A percentile compares a stretch with the other conserved stretches of the same genome.
Evolutionary conservation across 1,284 basidiomycete genomes (phyloP).

Genomic region (Ganoderma leucocontextum): DNA sequence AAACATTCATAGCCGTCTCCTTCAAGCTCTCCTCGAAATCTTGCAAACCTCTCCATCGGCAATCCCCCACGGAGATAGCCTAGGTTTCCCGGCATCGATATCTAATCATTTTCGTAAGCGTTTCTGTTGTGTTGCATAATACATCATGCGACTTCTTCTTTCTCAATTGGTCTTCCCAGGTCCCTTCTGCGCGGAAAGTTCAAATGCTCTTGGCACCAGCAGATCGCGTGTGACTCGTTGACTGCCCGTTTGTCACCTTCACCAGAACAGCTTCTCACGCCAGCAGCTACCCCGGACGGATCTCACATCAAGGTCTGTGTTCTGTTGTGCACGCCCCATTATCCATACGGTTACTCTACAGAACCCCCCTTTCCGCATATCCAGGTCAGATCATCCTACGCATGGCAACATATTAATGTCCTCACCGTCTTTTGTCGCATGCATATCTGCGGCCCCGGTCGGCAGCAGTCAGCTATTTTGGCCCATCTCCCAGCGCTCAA

Average conservation of each 20-base stretch:
- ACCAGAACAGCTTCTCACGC: conserved; percentile 29
- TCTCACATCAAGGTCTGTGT: conserved; percentile 12
- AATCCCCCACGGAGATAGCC: not conserved
- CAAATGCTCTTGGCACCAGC: conserved; percentile 26
- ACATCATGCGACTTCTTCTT: not conserved
- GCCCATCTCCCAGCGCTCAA: not conserved
- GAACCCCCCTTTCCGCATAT: not conserved
- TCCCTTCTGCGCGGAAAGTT: conserved; percentile 10
- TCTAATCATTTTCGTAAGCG: conserved; percentile 5
- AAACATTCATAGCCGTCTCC: not conserved
- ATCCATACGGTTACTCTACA: conserved; percentile 10
- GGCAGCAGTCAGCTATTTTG: conserved; percentile 1
- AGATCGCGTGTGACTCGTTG: conserved; percentile 21
- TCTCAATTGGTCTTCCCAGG: not conserved
- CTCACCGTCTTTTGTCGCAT: not conserved
- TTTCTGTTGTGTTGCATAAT: not conserved
- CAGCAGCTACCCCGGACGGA: conserved; percentile 26
- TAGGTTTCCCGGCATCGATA: conserved; percentile 8
- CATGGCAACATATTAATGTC: not conserved
- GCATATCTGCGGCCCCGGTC: conserved; percentile 1
- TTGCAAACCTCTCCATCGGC: conserved; percentile 2
- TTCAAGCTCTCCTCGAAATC: not conserved
- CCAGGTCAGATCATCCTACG: not conserved
- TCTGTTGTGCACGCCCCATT: not conserved
- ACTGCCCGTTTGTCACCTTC: conserved; percentile 15